Base-by-base conservation (phyloP, 2,329 filamentous ascomycete species). In the Aplosporella prunicola region DNA sequence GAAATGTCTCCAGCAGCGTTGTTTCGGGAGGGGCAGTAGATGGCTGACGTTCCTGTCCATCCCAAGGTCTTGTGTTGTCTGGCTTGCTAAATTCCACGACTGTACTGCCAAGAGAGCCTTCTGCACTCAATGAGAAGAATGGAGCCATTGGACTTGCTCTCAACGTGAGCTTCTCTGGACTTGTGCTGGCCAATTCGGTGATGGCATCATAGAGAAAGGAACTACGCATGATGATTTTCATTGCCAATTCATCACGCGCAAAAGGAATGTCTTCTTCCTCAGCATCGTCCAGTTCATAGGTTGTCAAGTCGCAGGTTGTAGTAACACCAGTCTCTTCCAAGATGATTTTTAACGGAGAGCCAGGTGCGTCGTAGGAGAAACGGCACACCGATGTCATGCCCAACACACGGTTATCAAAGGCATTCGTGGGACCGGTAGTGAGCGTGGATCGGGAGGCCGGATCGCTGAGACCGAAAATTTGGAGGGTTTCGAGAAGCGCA, bases 161-260 rank as follows among this genome's bases (percentile, higher is more conserved):
- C 35, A 94, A 71, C 9, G 78, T 80, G 16, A 94, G 67, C 25
- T 77, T 73, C 5, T 76, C 74, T 0, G 86, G 87, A n/a, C 72
- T 76, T 17, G 87, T 81, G 1, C 69, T 69, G 22, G 68, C 67
- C 9, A 81, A 71, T 53, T 89, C 83, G 1, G 74, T 71, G 26
- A 88, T 66, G 11, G 79, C 77, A 51, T 88, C 82, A 9, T 82
- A 71, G 4, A 89, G 71, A 60, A 75, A 80, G 22, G 73, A 72
- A 9, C 80, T 76, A 47, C 80, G 82, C 82, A 95, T 94, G 55
- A 98, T 96, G 42, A 94, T 86, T 58, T 96, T 98, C 65, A 95
- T 82, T 7, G 77, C 70, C 7, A 96, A 69, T 35, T 79, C 74
- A 34, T 86, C 75, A 20, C 87, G 76, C 51, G 89, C 78, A 47